Evolutionary conservation across 2,329 filamentous ascomycete species (phyloP).

Genomic region (Cladosporium halotolerans): DNA sequence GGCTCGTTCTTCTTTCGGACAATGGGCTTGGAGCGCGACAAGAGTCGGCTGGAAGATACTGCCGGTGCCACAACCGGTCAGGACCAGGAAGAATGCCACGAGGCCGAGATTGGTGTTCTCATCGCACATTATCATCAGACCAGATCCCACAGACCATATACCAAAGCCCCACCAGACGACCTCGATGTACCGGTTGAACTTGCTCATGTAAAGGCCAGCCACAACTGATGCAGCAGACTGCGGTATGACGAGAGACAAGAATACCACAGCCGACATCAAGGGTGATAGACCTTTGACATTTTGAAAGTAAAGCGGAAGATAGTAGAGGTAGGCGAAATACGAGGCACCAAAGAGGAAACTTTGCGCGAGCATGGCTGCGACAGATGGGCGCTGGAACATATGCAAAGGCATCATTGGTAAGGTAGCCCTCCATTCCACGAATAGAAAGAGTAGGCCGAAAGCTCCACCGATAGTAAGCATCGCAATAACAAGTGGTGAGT

Average conservation of each 20-base stretch:
- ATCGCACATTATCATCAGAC: conserved; percentile 34
- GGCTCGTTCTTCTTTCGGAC: conserved; percentile 52
- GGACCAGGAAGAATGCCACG: conserved; percentile 53
- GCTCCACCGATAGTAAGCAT: conserved; percentile 50
- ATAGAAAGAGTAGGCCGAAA: conserved; percentile 45
- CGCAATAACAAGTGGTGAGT: conserved; percentile 52
- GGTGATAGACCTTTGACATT: conserved; percentile 62
- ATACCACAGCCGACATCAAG: conserved; percentile 58
- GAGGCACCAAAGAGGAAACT: conserved; percentile 55
- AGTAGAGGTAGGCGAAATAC: conserved; percentile 68
- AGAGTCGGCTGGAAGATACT: conserved; percentile 65
- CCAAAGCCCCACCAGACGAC: conserved; percentile 36
- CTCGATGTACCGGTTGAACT: conserved; percentile 48
- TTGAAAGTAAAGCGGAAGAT: conserved; percentile 81
- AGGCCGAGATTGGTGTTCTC: conserved; percentile 32
- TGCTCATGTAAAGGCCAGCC: conserved; percentile 39
- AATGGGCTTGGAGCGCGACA: conserved; percentile 60
- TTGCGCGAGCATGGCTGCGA: conserved; percentile 51
- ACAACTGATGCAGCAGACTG: conserved; percentile 29
- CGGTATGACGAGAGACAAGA: conserved; percentile 31
- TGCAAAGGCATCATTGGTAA: conserved; percentile 54
- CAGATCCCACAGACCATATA: conserved; percentile 35
- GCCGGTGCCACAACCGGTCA: conserved; percentile 57
- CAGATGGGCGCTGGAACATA: conserved; percentile 50
- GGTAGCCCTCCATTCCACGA: conserved; percentile 51